These are phyloP conservation scores for Diaporthe sp. DNA, from an alignment of 2,329 filamentous ascomycete species.

Conservation along the genomic window DNA sequence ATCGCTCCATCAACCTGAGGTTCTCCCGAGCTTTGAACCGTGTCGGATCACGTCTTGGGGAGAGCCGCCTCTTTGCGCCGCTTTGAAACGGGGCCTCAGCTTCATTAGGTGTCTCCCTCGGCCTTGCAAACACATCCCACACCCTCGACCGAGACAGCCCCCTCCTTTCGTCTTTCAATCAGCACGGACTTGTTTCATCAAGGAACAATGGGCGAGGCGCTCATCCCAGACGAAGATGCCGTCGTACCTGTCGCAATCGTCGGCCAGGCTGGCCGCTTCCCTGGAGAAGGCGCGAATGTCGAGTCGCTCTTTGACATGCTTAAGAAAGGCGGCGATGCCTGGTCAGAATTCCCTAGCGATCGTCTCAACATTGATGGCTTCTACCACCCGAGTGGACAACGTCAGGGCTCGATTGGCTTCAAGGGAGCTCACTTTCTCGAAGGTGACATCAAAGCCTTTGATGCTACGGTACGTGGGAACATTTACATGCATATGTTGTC, in stretches of 20 bases:
- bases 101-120: neutral
- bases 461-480: slow-evolving; percentile 60
- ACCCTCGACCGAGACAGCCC: neutral
- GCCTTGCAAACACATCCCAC: neutral
- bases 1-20: neutral
- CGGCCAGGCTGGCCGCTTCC: slow-evolving; percentile 76
- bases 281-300: slow-evolving; percentile 67
- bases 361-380: slow-evolving; percentile 78
- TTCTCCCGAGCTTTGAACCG: neutral
- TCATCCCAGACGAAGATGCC: slow-evolving; percentile 31
- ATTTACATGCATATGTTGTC: neutral
- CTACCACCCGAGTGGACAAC: slow-evolving; percentile 76
- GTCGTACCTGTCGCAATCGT: slow-evolving; percentile 72
- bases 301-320: slow-evolving; percentile 79
- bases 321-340: slow-evolving; percentile 76
- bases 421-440: slow-evolving; percentile 66
- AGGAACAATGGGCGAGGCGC: slow-evolving; percentile 1
- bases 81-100: neutral
- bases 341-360: slow-evolving; percentile 73
- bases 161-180: neutral
- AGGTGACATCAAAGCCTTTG: slow-evolving; percentile 62
- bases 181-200: neutral
- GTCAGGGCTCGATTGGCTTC: slow-evolving; percentile 51
- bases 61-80: neutral
- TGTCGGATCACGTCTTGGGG: neutral